Base-by-base conservation (phyloP, 192 early-diverging fungal species). In the Haplosporangium gracile region DNA sequence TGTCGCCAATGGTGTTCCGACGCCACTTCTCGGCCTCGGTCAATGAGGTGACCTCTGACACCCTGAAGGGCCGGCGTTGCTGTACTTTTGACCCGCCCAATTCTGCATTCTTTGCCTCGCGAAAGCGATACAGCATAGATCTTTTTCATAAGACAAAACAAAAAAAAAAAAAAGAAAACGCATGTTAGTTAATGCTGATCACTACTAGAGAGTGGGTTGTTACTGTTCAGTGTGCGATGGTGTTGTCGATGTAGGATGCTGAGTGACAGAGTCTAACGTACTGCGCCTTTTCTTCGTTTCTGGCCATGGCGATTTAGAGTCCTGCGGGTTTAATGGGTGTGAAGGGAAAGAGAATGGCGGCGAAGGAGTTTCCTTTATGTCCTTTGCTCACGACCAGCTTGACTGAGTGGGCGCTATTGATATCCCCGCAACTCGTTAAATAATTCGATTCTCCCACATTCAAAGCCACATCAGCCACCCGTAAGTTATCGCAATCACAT, bases 261-360 rank as follows among this genome's bases (percentile, higher is more conserved):
- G 38, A 15, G 24, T 65, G 16, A 24, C 53, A n/a, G 38, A 15
- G 24, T 51, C 8, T 45, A 45, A 80, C 87, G 74, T 82, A 89
- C 94, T 99, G 97, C 32, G 98, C 98, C 88, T 99, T 99, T 84
- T 99, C 98, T 89, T 99, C 95, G 88, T 99, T 99, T 85, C 97
- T 95, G 42, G 98, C 98, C 98, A 85, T 85, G 74, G 32, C 68
- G 83, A 92, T 76, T 82, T 60, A 26, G 55, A 24, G 55, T 60
- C 55, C 24, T 26, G 55, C 26, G 55, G 10, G 24, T 11, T 32
- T 6, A 65, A 65, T 32, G 60, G 4, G 29, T 32, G 29, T 32
- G n/a, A 29, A 11, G 11, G 29, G 26, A 32, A 34, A 32, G 60
- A 15, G 0, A 29, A 13, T 65, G 60, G 26, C 26, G 60, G 60